Evolutionary conservation across 2,329 filamentous ascomycete genomes (phyloP), one percentile per base, ranked within the genome.

Genomic region (Aspergillus tamarii): DNA sequence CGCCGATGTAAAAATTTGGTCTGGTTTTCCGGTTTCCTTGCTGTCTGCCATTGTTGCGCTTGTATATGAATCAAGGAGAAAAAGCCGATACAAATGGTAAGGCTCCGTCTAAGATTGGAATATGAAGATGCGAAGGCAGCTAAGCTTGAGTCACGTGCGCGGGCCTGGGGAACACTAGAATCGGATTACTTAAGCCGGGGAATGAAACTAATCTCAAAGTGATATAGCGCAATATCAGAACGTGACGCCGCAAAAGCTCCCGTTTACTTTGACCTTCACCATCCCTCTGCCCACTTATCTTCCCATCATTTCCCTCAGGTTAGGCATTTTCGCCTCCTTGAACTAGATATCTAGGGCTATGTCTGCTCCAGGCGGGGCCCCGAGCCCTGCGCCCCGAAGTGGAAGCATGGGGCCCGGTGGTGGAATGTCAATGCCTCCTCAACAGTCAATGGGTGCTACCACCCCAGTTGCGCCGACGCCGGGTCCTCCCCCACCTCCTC

Each of bases 1-100:
- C 46, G 90, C 86, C 39, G 90, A 85, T 11, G 88, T 91, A 69
- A 94, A 91, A n/a, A 70, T 72, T 48, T 74, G 67, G 59, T 76
- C 69, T 9, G 72, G 64, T 55, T 73, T 66, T 34, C 68, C 58
- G 46, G 67, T 59, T 11, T 66, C 61, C 59, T 70, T 72, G 39
- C 61, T 46, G 34, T 72, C 69, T 8, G 66, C 43, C 74, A 76
- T 76, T 28, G 39, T 66, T 59, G 48, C 48, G 48, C 28, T n/a
- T 52, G 28, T 30, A 19, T 60, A 26, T 57, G 16, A 57, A 30
- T 14, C 26, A 34, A 48, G 1, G 10, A 19, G 28, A 19, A 30
- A 5, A 57, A 52, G 16, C 30, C 26, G 50, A 50, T 60, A 48
- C 50, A 30, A 57, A 12, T 41, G 10, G 32, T 32, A 48, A 36